These are phyloP conservation scores for Pythium inflatum DNA, from an alignment of 352 stramenopile genomes.

Conservation along the genomic window DNA sequence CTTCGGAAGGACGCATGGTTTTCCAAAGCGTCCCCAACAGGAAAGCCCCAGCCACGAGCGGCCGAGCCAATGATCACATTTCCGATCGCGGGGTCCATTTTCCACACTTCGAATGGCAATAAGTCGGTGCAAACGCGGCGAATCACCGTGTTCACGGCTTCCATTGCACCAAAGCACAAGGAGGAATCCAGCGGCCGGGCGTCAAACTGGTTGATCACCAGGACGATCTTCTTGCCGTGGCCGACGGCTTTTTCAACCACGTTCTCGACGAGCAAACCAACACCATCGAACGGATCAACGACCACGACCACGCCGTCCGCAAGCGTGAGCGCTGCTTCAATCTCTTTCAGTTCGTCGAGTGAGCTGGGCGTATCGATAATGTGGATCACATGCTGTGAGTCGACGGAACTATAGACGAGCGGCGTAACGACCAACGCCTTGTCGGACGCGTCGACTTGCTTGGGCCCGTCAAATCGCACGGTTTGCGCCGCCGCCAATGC, in stretches of 20 bases:
- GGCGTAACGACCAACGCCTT: neutral
- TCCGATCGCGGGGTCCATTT: neutral
- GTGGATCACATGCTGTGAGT: conserved; percentile 6
- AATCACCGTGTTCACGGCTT: conserved; percentile 3
- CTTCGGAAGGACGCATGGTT: neutral
- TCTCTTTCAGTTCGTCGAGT: neutral
- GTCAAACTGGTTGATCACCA: conserved; percentile 10
- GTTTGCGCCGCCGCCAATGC: conserved; percentile 1
- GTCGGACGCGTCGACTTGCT: neutral
- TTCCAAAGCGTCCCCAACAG: neutral
- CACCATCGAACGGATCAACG: conserved; percentile 8
- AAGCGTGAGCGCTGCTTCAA: conserved; percentile 10
- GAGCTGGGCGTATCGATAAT: conserved; percentile 2
- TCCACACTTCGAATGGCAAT: neutral
- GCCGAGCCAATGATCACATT: conserved; percentile 14
- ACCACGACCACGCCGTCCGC: conserved; percentile 6
- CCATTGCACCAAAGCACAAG: neutral
- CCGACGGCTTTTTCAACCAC: neutral
- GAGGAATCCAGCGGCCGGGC: neutral
- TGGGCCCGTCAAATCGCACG: too few species aligned
- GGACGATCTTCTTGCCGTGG: neutral
- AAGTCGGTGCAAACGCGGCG: neutral
- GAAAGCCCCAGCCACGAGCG: neutral
- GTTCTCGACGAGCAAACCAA: conserved; percentile 7
- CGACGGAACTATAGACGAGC: neutral